Evolutionary conservation across 2,329 filamentous ascomycete genomes (phyloP), one percentile per base, ranked within the genome.

Genomic region (Chaetomium strumarium): DNA sequence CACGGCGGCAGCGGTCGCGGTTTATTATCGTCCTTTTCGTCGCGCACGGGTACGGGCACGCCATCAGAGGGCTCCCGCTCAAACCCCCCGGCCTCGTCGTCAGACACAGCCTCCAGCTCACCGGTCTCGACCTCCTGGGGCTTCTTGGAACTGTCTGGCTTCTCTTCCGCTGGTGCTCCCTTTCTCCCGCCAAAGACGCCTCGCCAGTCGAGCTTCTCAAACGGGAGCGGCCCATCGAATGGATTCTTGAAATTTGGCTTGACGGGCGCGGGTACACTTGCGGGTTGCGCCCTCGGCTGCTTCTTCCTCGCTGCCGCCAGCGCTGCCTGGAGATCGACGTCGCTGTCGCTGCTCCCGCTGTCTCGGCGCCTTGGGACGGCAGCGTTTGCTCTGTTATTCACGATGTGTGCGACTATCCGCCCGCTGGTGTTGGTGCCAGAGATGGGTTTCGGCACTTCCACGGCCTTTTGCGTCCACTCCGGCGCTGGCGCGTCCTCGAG

Each of bases 151-250:
- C n/a, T n/a, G n/a, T n/a, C n/a, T n/a, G 39, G 14, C 9, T 63
- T 60, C 51, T 72, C 57, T 73, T 75, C 5, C 16, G 39, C n/a
- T 2, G 44, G 2, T 14, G 44, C 10, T 1, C 31, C 39, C 14
- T 7, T 5, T 17, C 36, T 43, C 11, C 69, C 69, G 55, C 83
- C 83, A 2, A 83, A 72, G 1, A 76, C 78, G 2, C 80, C 84
- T 47, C 80, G 84, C 75, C 79, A 83, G 41, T 86, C 83, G 1
- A 96, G 76, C 64, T 90, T 92, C 61, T 96, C 90, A 63, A 99
- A 99, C 0, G 93, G 93, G 5, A 99, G 69, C 0, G 91, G 90
- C 0, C 92, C 92, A 58, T 81, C 81, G 63, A 95, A 82, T 0
- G 81, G 75, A 60, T 83, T 81, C 58, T 79, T 81, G 34, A 78